Evolutionary conservation across 2,329 filamentous ascomycete genomes (phyloP).

Genomic region (Fusarium nanum): DNA sequence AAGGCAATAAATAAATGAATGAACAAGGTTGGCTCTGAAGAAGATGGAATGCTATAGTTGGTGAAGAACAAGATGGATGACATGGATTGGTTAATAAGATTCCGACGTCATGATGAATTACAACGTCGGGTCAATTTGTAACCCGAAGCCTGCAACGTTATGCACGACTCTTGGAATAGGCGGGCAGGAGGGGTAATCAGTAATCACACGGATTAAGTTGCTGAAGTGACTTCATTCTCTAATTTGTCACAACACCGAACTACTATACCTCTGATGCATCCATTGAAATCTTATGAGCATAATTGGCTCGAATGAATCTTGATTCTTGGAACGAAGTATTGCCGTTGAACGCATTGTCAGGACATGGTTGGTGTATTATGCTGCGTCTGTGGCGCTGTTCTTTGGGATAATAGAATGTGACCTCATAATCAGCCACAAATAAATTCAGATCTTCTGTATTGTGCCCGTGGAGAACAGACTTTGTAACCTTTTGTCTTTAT

Average conservation of each 20-base stretch:
- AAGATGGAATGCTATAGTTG: not conserved
- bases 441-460: rapidly evolving
- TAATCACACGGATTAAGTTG: too few species aligned
- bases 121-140: not conserved
- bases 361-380: too few species aligned
- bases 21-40: rapidly evolving
- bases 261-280: too few species aligned
- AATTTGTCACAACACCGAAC: too few species aligned
- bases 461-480: rapidly evolving
- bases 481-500: not conserved
- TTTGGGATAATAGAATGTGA: not conserved
- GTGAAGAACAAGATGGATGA: not conserved
- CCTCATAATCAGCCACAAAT: not conserved
- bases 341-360: too few species aligned
- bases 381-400: too few species aligned
- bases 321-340: too few species aligned
- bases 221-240: too few species aligned
- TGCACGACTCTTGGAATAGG: not conserved
- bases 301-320: too few species aligned
- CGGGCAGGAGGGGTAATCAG: too few species aligned
- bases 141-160: not conserved
- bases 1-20: not conserved
- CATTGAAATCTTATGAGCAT: too few species aligned
- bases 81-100: not conserved
- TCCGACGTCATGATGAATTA: not conserved